Evolutionary conservation across 2,329 filamentous ascomycete genomes (phyloP).

Genomic region (Pseudogymnoascus sp.): DNA sequence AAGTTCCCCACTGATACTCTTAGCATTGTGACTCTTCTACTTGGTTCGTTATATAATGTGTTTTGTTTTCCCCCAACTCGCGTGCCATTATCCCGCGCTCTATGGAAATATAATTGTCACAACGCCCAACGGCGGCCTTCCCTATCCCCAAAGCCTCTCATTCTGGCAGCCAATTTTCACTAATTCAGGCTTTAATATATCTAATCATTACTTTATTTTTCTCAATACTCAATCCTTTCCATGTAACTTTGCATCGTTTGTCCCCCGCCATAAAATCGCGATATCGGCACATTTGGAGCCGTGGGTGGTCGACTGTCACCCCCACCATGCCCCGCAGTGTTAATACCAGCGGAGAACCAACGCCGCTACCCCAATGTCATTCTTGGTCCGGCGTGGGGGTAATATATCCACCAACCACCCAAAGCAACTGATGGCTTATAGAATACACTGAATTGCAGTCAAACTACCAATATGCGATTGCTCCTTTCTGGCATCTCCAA

Average conservation of each 20-base stretch:
- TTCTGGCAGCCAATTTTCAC: background rate
- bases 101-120: background rate
- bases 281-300: conserved; percentile 2
- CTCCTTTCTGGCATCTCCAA: background rate
- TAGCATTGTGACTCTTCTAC: background rate
- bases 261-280: background rate
- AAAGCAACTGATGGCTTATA: no score
- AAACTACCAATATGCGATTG: background rate
- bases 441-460: background rate
- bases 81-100: conserved; percentile 1
- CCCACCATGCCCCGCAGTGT: background rate
- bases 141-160: background rate
- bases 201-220: background rate
- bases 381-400: background rate
- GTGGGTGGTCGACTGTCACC: background rate
- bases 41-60: background rate
- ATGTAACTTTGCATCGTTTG: background rate
- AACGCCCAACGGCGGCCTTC: background rate
- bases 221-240: background rate
- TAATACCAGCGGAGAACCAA: background rate
- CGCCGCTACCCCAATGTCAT: background rate
- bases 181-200: background rate
- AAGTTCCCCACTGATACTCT: background rate
- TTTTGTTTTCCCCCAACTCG: background rate
- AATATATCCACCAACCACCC: conserved; percentile 1